phyloP scores from a whole-genome alignment of 73 alveolate genomes.

The Breviolum minutum region DNA sequence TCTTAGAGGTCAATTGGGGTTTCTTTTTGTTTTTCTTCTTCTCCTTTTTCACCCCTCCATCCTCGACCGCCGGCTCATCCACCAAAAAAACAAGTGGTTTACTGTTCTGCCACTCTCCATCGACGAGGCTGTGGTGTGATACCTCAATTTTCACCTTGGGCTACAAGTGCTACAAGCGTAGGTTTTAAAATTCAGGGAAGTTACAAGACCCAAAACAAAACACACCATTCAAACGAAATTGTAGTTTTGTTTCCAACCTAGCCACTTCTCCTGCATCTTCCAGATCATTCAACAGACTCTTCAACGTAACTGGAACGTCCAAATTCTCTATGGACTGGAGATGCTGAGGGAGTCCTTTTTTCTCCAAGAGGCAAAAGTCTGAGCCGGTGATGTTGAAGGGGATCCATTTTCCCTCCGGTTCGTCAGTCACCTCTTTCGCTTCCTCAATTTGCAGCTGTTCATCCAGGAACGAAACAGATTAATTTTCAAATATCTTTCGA shows the following conservation, averaged over 20 bases:
- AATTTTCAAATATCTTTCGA: no score
- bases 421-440: not conserved
- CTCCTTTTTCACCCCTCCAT: not conserved
- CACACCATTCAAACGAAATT: no score
- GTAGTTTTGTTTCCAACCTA: no score
- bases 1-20: not conserved
- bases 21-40: not conserved
- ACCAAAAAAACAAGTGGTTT: not conserved
- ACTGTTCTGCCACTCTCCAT: not conserved
- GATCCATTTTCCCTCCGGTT: not conserved
- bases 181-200: no score
- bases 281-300: not conserved
- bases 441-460: no score
- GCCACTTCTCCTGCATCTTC: not conserved
- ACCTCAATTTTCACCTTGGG: slow-evolving; percentile 16
- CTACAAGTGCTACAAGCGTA: no score
- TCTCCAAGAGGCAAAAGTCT: not conserved
- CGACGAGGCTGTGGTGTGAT: slow-evolving; percentile 20
- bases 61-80: not conserved
- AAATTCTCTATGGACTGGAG: not conserved
- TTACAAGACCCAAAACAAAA: no score
- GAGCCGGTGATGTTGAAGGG: not conserved
- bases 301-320: not conserved
- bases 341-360: not conserved
- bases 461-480: no score